Evolutionary conservation across 2,329 filamentous ascomycete genomes (phyloP), one percentile per base, ranked within the genome.

Genomic region (Nothopassalora personata): DNA sequence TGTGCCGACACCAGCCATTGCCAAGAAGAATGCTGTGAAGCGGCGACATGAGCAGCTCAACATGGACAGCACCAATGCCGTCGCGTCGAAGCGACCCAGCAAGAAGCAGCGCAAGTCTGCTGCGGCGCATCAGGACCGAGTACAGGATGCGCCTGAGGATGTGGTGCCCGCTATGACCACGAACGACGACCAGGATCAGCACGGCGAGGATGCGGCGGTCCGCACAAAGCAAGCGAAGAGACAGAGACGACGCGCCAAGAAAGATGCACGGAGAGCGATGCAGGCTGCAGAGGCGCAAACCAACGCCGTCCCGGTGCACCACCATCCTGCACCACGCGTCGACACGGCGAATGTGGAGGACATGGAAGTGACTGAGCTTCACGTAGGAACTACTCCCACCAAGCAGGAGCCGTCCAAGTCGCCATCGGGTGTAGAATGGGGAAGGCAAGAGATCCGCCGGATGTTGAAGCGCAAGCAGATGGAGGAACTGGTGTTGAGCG

Each of bases 11-110:
- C 46, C 46, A 11, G 19, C 46, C 1, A 13, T n/a, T 30, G 46
- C 28, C n/a, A 28, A 15, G 46, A 49, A 28, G 19, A n/a, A 27
- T 27, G 46, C 10, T 19, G 30, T n/a, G 15, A 57, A 54, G 49
- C 58, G 58, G 18, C 54, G 58, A 30, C 31, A 56, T 31, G 60
- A 62, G 43, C 31, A 59, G 50, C 54, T 52, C 19, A 49, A 54
- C 28, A 36, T 58, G 43, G 49, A 54, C 19, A 53, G 43, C 43
- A 49, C 52, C 33, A 34, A 60, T 36, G n/a, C n/a, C n/a, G 46
- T 46, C 23, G 51, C 61, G 27, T 30, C 11, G 18, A 13, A 53
- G 18, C 47, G 54, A 39, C 64, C 60, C 48, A 51, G 19, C 19
- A 60, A 61, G 51, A 61, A 59, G 50, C 58, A 52, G 45, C 31